phyloP scores from a whole-genome alignment of 495 filamentous ascomycete species.

The Neurospora sp. region DNA sequence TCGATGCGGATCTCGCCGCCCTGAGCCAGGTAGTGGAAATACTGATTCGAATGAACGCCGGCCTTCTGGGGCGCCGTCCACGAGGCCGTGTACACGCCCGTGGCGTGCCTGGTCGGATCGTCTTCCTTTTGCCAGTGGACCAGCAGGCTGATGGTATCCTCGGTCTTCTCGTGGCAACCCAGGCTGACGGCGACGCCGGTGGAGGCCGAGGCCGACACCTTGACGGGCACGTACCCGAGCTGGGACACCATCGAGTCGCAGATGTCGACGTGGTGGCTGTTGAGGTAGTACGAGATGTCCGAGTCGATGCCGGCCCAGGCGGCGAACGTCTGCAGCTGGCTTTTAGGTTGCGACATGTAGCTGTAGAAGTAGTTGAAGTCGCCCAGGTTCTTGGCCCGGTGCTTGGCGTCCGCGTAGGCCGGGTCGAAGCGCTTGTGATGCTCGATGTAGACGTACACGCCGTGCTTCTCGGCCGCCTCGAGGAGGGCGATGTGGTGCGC shows the following conservation, averaged over 20 bases:
- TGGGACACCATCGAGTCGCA: conserved; percentile 76
- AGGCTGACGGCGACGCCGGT: conserved; percentile 60
- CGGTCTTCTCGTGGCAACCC: conserved; percentile 69
- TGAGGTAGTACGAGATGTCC: conserved; percentile 92
- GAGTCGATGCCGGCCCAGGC: conserved; percentile 87
- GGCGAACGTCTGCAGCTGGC: conserved; percentile 89
- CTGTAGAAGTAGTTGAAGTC: conserved; percentile 98
- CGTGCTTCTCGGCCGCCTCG: conserved; percentile 57
- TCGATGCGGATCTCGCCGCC: conserved; percentile 81
- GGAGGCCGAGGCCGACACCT: conserved; percentile 67
- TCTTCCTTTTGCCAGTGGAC: conserved; percentile 76
- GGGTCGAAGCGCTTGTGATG: conserved; percentile 96
- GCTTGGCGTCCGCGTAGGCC: conserved; percentile 77
- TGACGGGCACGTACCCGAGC: conserved; percentile 60
- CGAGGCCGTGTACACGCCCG: conserved; percentile 86
- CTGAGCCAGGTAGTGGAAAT: conserved; percentile 84
- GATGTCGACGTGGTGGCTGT: conserved; percentile 88
- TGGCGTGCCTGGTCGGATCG: conserved; percentile 58
- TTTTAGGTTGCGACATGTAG: conserved; percentile 94
- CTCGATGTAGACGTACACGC: conserved; percentile 88
- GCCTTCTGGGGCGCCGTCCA: conserved; percentile 92
- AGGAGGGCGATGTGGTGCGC: conserved; percentile 68
- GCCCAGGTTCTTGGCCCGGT: conserved; percentile 62
- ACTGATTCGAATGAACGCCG: conserved; percentile 89
- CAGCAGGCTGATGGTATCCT: conserved; percentile 86